Percentiles rank a stretch among this genome's conserved stretches.
Evolutionary conservation across 805 yeast genomes (phyloP).

Genomic region (Candida stauntonica): DNA sequence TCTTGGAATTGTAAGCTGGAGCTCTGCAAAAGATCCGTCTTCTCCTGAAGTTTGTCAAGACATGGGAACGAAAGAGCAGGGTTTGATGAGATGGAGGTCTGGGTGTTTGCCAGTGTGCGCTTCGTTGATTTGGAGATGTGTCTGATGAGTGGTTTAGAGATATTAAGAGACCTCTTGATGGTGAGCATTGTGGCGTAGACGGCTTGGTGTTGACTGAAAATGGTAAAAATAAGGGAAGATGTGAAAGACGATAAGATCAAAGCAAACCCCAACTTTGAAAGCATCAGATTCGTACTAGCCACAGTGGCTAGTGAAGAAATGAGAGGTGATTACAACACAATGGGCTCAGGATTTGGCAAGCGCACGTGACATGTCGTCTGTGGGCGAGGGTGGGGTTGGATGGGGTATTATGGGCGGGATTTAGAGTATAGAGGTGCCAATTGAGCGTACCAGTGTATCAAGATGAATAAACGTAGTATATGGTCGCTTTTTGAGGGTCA

Average conservation of each 20-base stretch:
- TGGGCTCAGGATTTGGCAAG: background rate
- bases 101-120: conserved; percentile 7
- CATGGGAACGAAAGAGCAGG: conserved; percentile 62
- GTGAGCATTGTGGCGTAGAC: background rate
- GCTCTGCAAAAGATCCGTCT: conserved; percentile 32
- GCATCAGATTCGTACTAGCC: too few species aligned
- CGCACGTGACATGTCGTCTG: conserved; percentile 9
- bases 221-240: too few species aligned
- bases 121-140: conserved; percentile 10
- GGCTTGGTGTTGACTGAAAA: background rate
- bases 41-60: conserved; percentile 67
- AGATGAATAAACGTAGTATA: too few species aligned
- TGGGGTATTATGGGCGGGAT: too few species aligned
- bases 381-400: too few species aligned
- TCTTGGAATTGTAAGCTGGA: conserved; percentile 4
- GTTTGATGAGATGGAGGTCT: conserved; percentile 10
- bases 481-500: too few species aligned
- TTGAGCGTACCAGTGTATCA: too few species aligned
- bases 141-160: conserved; percentile 1
- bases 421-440: too few species aligned
- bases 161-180: background rate
- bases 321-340: conserved; percentile 1
- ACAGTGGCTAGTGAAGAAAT: conserved; percentile 9
- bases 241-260: too few species aligned
- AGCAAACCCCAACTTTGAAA: too few species aligned